phyloP scores from a whole-genome alignment of 2,329 filamentous ascomycete species.

The Fusarium burgessii region DNA sequence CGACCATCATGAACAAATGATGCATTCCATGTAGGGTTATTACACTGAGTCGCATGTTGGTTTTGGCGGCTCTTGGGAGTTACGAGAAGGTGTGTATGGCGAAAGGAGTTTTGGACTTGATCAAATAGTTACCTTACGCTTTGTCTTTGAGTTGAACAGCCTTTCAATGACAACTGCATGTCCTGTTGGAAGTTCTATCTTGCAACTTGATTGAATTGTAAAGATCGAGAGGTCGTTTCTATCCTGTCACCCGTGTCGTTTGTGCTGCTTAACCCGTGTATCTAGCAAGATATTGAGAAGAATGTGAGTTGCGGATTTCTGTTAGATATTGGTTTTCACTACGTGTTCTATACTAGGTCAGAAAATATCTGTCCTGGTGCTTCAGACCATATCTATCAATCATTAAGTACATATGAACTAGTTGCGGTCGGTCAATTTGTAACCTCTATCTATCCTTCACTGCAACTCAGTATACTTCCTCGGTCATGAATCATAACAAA shows the following conservation, averaged over 20 bases:
- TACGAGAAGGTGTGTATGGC: conserved; percentile 40
- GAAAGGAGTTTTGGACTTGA: conserved; percentile 32
- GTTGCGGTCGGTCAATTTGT: no score
- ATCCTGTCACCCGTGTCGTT: not conserved
- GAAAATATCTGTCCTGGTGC: not conserved
- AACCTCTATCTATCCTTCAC: no score
- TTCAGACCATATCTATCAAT: not conserved
- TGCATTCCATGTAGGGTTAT: conserved; percentile 43
- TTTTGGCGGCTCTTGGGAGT: conserved; percentile 38
- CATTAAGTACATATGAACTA: not conserved
- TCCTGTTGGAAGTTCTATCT: conserved; percentile 2
- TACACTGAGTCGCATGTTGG: conserved; percentile 35
- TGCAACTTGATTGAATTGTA: not conserved
- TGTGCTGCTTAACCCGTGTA: no score
- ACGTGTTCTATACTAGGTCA: no score
- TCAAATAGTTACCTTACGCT: conserved; percentile 11
- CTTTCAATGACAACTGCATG: conserved; percentile 24
- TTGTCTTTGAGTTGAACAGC: conserved; percentile 21
- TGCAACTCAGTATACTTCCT: not conserved
- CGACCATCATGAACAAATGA: conserved; percentile 45
- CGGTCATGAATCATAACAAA: no score
- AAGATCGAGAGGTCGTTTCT: not conserved
- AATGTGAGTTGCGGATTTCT: no score
- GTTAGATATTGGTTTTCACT: no score
- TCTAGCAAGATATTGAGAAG: no score